Percentiles rank a stretch among this genome's conserved stretches.
Conservation (phyloP, 371 early-diverging fungal species). For the Mucor racemosus region DNA sequence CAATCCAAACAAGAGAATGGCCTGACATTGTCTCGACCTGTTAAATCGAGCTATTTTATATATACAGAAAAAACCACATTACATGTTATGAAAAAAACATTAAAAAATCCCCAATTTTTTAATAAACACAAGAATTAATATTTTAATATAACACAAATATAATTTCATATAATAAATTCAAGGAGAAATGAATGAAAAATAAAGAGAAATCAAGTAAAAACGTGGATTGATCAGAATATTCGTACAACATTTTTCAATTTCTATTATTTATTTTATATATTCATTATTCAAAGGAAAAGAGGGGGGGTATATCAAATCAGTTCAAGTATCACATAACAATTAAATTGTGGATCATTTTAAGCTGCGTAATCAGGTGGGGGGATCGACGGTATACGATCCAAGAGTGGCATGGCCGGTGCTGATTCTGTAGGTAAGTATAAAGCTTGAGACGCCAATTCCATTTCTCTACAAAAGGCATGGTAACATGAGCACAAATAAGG, state of each 20-base stretch:
- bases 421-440: slow-evolving; percentile 26
- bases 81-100: not conserved
- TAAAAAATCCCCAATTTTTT: not conserved
- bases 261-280: not conserved
- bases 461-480: slow-evolving; percentile 39
- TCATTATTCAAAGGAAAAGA: not conserved
- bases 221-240: not conserved
- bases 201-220: not conserved
- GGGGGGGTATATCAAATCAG: slow-evolving; percentile 6
- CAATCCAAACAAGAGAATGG: slow-evolving; percentile 10
- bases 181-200: not conserved
- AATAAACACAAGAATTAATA: slow-evolving; percentile 8
- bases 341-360: slow-evolving; percentile 3
- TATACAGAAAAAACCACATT: slow-evolving; percentile 1
- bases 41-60: slow-evolving; percentile 11
- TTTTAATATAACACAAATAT: slow-evolving; percentile 5
- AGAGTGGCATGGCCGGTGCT: slow-evolving; percentile 25
- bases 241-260: not conserved
- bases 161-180: slow-evolving; percentile 5
- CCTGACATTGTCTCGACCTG: slow-evolving; percentile 23
- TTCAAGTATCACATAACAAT: not conserved
- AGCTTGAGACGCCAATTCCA: slow-evolving; percentile 45
- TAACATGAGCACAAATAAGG: slow-evolving; percentile 45
- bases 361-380: slow-evolving; percentile 46
- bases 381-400: slow-evolving; percentile 45